Conservation (phyloP, 371 early-diverging fungal species). For the Apophysomyces ossiformis region DNA sequence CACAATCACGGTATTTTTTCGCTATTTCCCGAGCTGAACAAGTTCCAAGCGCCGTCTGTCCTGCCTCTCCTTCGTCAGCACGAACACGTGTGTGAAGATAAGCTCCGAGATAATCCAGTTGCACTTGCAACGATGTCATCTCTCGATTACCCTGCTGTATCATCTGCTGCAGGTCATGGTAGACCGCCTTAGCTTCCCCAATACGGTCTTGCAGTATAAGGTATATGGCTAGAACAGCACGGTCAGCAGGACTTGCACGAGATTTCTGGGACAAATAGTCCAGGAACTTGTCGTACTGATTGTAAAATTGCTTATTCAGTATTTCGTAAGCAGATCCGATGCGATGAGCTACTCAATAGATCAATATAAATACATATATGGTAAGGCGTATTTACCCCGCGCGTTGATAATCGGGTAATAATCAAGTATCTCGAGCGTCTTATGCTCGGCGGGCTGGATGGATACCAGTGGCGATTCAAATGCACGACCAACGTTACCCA, state of each 20-base stretch:
- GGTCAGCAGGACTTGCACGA: slow-evolving; percentile 32
- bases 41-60: slow-evolving; percentile 33
- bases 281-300: slow-evolving; percentile 50
- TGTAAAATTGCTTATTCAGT: slow-evolving; percentile 48
- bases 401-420: slow-evolving; percentile 62
- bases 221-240: slow-evolving; percentile 46
- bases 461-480: slow-evolving; percentile 51
- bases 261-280: slow-evolving; percentile 43
- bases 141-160: neutral
- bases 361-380: neutral
- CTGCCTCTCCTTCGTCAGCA: slow-evolving; percentile 8
- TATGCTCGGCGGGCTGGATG: slow-evolving; percentile 10
- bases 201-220: slow-evolving; percentile 61
- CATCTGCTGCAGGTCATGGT: slow-evolving; percentile 13
- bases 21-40: slow-evolving; percentile 35
- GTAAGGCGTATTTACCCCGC: slow-evolving; percentile 36
- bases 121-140: slow-evolving; percentile 34
- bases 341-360: slow-evolving; percentile 19
- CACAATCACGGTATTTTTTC: slow-evolving; percentile 44
- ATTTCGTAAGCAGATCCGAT: slow-evolving; percentile 24
- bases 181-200: slow-evolving; percentile 48
- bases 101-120: slow-evolving; percentile 57
- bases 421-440: slow-evolving; percentile 33
- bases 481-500: slow-evolving; percentile 30
- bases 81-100: slow-evolving; percentile 57